Percentiles rank a stretch among this genome's conserved stretches.
These are phyloP conservation scores for Dryadomyces sulphureus DNA, from an alignment of 2,329 filamentous ascomycete genomes.

Conservation along the genomic window DNA sequence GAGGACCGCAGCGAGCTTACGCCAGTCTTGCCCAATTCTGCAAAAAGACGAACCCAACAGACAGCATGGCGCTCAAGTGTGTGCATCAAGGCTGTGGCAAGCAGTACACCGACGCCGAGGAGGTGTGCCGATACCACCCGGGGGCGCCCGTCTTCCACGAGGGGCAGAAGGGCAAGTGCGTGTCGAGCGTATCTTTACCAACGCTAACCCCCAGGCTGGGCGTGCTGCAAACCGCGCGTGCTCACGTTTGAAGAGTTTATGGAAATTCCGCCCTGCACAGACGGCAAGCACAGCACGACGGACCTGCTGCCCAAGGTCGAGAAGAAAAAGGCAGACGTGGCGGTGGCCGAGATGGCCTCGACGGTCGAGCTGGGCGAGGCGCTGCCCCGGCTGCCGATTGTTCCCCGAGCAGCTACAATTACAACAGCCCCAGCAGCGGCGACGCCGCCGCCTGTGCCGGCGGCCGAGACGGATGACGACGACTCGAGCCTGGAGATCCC, in stretches of 20 bases:
- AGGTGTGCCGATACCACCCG: conserved; percentile 82
- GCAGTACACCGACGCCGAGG: conserved; percentile 64
- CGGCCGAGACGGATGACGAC: conserved; percentile 74
- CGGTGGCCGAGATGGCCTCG: conserved; percentile 20
- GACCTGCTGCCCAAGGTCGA: conserved; percentile 51
- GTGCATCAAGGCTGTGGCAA: conserved; percentile 95
- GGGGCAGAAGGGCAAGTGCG: conserved; percentile 74
- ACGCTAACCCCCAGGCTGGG: conserved; percentile 57
- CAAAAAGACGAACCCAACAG: background rate
- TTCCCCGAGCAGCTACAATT: conserved; percentile 17
- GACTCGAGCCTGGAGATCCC: conserved; percentile 62
- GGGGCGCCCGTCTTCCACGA: conserved; percentile 93
- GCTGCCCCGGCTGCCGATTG: conserved; percentile 22
- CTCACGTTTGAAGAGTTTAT: conserved; percentile 98
- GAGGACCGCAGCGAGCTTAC: too few relatives aligned
- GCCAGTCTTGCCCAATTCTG: too few relatives aligned
- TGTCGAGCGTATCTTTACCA: background rate
- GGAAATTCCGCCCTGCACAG: conserved; percentile 78
- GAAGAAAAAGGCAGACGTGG: conserved; percentile 38
- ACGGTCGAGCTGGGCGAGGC: conserved; percentile 17
- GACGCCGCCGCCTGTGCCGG: conserved; percentile 31
- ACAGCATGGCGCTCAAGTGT: conserved; percentile 63
- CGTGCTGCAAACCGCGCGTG: conserved; percentile 95
- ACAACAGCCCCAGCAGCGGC: conserved; percentile 17
- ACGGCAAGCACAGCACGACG: conserved; percentile 80